phyloP scores from a whole-genome alignment of 345 rosid genomes.

The Acer campestre region DNA sequence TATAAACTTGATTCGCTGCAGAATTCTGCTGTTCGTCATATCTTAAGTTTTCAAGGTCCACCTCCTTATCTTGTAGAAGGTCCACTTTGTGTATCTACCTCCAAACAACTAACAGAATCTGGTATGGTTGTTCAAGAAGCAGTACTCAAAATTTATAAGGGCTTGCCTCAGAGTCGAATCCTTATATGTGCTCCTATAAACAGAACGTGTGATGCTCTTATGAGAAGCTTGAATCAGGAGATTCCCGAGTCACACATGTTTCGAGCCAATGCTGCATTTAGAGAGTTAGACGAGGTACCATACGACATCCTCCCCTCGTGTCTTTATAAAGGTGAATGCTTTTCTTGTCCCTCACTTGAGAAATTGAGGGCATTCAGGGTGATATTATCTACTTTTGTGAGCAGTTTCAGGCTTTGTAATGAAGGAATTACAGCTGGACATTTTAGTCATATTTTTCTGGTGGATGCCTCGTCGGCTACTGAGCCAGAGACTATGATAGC shows the following conservation, averaged over 20 bases:
- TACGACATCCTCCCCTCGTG: conserved; percentile 34
- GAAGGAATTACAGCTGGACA: conserved; percentile 34
- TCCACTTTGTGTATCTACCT: conserved; percentile 18
- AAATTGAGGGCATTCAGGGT: conserved; percentile 25
- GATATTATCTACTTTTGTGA: conserved; percentile 33
- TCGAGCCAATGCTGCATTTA: conserved; percentile 47
- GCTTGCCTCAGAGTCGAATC: conserved; percentile 13
- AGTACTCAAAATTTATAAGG: conserved; percentile 26
- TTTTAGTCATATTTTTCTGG: conserved; percentile 38
- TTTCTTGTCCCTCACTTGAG: conserved; percentile 29
- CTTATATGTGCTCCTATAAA: conserved; percentile 41
- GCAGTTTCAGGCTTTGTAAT: conserved; percentile 32
- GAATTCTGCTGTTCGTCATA: conserved; percentile 20
- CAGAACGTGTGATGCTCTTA: conserved; percentile 37
- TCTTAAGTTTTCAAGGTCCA: conserved; percentile 24
- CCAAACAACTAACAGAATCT: conserved; percentile 23
- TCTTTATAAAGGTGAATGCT: conserved; percentile 26
- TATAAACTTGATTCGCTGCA: conserved; percentile 11
- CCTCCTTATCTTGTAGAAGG: conserved; percentile 39
- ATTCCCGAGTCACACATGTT: conserved; percentile 29
- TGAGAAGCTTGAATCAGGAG: conserved; percentile 31
- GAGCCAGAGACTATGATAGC: conserved; percentile 47
- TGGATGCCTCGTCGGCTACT: conserved; percentile 37
- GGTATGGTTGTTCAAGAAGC: conserved; percentile 31
- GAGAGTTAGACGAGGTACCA: conserved; percentile 34